Evolutionary conservation across 306 rosid species (phyloP), one percentile per base, ranked within the genome.

Genomic region (Prunus campanulata): DNA sequence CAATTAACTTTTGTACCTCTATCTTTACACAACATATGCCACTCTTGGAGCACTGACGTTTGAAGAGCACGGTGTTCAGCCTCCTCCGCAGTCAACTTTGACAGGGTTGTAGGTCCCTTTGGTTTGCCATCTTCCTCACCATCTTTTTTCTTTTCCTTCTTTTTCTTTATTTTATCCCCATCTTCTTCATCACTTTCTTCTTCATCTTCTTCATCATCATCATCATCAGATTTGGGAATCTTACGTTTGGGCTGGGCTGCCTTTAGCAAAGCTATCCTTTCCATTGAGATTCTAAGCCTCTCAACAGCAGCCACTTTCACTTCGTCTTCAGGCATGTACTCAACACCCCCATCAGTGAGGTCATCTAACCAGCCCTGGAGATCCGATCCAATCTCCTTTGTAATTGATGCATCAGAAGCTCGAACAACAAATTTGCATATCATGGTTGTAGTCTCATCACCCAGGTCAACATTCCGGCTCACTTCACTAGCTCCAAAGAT

Each of bases 401-500:
- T 88, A 71, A 95, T 91, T 18, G 97, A 90, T 48, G 96, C 90
- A 66, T 95, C 98, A 8, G 99, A 95, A 73, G 97, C 99, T 76
- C 99, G 90, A 44, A 95, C 93, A 11, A 95, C 96, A 59, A 95
- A 95, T 83, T 95, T 95, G 89, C 98, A 92, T 80, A 95, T 42
- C 99, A 95, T 95, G 72, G 96, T 88, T 0, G 99, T 95, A 11
- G 98, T 95, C 80, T 95, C 99, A 67, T 95, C 99, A 51, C 99
- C 99, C 83, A 95, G 81, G 84, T 95, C 99, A 71, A 95, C 87
- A 19, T 95, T 92, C 88, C 99, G 88, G 81, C 99, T 95, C 74
- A 95, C 99, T 85, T 95, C 98, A 81, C 99, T 95, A 56, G 99
- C 97, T 81, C 99, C 99, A 71, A 95, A 95, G 78, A 95, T 88